These are phyloP conservation scores for Euryodendron excelsum DNA, from an alignment of 148 eudicot species.

Conservation along the genomic window DNA sequence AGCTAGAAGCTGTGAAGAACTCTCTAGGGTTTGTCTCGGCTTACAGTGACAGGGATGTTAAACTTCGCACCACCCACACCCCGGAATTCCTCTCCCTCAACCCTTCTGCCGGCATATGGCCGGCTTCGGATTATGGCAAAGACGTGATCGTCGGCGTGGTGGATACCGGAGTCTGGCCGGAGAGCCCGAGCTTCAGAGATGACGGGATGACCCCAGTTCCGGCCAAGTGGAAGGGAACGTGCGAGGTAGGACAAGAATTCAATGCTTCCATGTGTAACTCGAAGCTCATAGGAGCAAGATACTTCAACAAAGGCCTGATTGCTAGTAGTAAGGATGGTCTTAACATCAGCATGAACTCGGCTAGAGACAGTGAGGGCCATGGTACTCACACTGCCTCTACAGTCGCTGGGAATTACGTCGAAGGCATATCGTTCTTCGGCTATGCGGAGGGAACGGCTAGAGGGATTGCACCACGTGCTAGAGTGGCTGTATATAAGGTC, in stretches of 20 bases:
- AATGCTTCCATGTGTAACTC: constrained; percentile 34
- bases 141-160: constrained; percentile 40
- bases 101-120: constrained; percentile 33
- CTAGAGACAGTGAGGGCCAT: constrained; percentile 50
- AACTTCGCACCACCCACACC: constrained; percentile 34
- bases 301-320: constrained; percentile 27
- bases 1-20: constrained; percentile 29
- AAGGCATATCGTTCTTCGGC: constrained; percentile 23
- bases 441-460: constrained; percentile 27
- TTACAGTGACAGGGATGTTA: constrained; percentile 18
- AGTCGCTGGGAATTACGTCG: constrained; percentile 38
- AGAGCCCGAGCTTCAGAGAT: constrained; percentile 38
- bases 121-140: constrained; percentile 34
- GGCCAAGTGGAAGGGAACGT: constrained; percentile 37
- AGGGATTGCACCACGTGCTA: constrained; percentile 36
- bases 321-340: constrained; percentile 18
- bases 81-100: constrained; percentile 25
- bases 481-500: constrained; percentile 34
- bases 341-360: constrained; percentile 26
- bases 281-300: constrained; percentile 43
- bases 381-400: constrained; percentile 54
- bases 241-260: constrained; percentile 33
- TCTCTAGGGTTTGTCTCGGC: constrained; percentile 38
- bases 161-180: constrained; percentile 45
- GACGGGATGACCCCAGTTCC: constrained; percentile 28